phyloP scores from a whole-genome alignment of 176 grass and related monocot species.

The Aegilops longissima region DNA sequence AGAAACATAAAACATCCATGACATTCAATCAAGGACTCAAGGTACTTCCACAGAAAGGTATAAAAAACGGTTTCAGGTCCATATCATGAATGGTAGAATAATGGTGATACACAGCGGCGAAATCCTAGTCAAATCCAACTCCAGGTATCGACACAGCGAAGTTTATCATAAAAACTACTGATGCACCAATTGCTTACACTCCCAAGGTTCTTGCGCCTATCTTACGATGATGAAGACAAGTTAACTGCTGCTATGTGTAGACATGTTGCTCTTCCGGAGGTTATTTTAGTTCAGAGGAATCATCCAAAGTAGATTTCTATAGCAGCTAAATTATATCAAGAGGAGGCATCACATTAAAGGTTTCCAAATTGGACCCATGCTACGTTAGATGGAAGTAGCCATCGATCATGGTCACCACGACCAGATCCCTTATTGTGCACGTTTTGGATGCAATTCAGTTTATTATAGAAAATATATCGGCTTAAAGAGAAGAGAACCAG shows the following conservation, averaged over 20 bases:
- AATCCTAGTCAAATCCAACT: background rate
- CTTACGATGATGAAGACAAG: background rate
- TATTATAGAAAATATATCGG: conserved; percentile 3
- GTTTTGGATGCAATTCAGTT: background rate
- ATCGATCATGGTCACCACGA: background rate
- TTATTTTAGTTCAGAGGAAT: background rate
- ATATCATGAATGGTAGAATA: conserved; percentile 7
- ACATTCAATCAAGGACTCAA: conserved; percentile 30
- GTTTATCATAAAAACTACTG: background rate
- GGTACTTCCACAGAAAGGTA: background rate
- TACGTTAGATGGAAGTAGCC: background rate
- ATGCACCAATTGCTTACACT: background rate
- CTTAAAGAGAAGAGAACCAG: background rate
- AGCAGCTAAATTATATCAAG: conserved; percentile 1
- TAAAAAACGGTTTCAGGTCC: background rate
- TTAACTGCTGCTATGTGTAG: background rate
- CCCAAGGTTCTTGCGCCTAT: background rate
- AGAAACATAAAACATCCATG: background rate
- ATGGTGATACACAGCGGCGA: background rate
- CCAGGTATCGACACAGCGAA: background rate
- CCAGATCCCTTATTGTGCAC: background rate
- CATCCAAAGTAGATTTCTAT: background rate
- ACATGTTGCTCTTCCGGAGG: background rate
- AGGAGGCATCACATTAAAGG: background rate
- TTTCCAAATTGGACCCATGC: background rate